These are phyloP conservation scores for Eremomyces bilateralis DNA, from an alignment of 495 filamentous ascomycete genomes.

Conservation along the genomic window DNA sequence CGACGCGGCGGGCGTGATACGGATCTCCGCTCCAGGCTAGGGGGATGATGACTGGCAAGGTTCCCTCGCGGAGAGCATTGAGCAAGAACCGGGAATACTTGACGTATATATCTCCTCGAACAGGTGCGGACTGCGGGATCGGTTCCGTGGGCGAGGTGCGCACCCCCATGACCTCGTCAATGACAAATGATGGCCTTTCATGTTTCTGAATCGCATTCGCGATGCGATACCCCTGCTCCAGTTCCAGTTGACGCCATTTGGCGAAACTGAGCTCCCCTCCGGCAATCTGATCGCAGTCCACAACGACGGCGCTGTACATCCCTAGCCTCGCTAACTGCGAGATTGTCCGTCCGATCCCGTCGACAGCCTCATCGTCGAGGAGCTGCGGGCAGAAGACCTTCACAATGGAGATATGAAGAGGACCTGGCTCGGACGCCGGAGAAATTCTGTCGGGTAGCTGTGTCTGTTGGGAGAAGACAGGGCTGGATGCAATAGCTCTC, in stretches of 20 bases:
- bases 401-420: constrained; percentile 64
- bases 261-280: constrained; percentile 4
- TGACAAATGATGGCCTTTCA: no score
- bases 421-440: constrained; percentile 16
- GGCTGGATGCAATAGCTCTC: constrained; percentile 37
- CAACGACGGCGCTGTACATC: constrained; percentile 55
- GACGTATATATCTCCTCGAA: constrained; percentile 21
- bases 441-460: constrained; percentile 7
- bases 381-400: constrained; percentile 55
- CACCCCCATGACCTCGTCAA: constrained; percentile 41
- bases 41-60: constrained; percentile 44
- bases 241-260: constrained; percentile 23
- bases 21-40: constrained; percentile 45
- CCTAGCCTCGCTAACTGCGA: constrained; percentile 65
- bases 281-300: constrained; percentile 36
- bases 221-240: constrained; percentile 51
- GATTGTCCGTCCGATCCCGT: constrained; percentile 64
- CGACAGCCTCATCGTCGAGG: constrained; percentile 41
- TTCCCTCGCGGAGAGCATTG: constrained; percentile 45
- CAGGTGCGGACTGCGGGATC: constrained; percentile 11
- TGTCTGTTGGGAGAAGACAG: constrained; percentile 32
- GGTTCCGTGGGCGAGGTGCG: constrained; percentile 12
- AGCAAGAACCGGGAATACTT: constrained; percentile 38
- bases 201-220: constrained; percentile 46
- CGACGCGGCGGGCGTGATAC: constrained; percentile 30